phyloP scores from a whole-genome alignment of 23 red algal genomes.

The Gracilariopsis chorda region DNA sequence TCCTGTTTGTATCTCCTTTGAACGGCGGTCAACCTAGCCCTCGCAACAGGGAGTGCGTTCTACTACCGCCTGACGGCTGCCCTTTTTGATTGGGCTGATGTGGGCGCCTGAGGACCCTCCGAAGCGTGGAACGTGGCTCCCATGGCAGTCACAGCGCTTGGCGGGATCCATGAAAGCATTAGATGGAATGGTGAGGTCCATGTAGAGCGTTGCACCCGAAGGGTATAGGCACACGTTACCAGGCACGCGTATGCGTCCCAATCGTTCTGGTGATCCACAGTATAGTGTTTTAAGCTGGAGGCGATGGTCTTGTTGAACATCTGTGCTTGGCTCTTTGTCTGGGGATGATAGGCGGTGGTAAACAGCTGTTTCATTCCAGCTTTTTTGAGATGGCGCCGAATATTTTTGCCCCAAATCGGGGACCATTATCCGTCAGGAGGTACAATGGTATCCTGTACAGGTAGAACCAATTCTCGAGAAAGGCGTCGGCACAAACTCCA shows the following conservation, averaged over 20 bases:
- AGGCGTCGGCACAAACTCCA: background rate
- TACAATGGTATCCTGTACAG: background rate
- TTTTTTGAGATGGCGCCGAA: background rate
- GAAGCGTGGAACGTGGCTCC: background rate
- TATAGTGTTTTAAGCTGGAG: conserved; percentile 3
- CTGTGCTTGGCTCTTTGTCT: conserved; percentile 43
- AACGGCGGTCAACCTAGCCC: no score
- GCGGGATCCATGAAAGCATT: background rate
- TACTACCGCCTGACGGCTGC: no score
- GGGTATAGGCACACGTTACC: conserved; percentile 15
- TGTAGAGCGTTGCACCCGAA: background rate
- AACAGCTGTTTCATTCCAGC: background rate
- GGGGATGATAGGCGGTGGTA: conserved; percentile 16
- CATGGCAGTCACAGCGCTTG: background rate
- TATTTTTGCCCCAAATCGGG: conserved; percentile 27
- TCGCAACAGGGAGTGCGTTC: no score
- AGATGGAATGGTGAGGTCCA: conserved; percentile 3
- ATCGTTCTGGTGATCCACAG: conserved; percentile 6
- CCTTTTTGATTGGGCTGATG: background rate
- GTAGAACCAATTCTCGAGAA: background rate
- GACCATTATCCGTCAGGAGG: conserved; percentile 14
- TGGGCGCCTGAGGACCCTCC: background rate
- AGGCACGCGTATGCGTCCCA: conserved; percentile 15
- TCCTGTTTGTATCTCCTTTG: no score
- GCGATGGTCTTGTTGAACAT: conserved; percentile 12